Evolutionary conservation across 129 eudicot species (phyloP).

Genomic region (Apium graveolens): DNA sequence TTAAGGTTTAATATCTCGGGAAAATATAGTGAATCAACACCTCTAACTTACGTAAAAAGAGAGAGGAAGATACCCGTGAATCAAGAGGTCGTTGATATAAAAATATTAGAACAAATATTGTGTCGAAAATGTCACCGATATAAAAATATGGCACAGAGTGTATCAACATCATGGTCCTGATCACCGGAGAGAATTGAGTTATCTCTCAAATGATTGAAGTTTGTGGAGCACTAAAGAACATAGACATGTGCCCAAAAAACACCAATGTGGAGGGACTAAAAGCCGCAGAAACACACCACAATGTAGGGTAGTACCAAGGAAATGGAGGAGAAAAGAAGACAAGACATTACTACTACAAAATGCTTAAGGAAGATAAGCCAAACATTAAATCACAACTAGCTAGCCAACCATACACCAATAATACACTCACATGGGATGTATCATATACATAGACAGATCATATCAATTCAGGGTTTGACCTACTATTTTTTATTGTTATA

Average conservation of each 20-base stretch:
- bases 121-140: neutral
- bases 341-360: neutral
- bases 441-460: neutral
- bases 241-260: neutral
- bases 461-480: neutral
- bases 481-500: neutral
- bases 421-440: slow-evolving; percentile 8
- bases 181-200: neutral
- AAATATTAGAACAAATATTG: neutral
- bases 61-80: too few relatives aligned
- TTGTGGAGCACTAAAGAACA: neutral
- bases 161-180: neutral
- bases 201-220: neutral
- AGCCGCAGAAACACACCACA: slow-evolving; percentile 4
- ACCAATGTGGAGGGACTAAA: neutral
- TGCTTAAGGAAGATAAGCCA: slow-evolving; percentile 7
- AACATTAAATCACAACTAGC: slow-evolving; percentile 13
- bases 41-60: too few relatives aligned
- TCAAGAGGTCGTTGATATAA: too few relatives aligned
- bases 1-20: too few relatives aligned
- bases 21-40: too few relatives aligned
- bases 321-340: slow-evolving; percentile 4
- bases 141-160: neutral
- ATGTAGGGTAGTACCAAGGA: neutral
- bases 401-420: neutral